Evolutionary conservation across 768 basidiomycete species (phyloP).

Genomic region (Amanita muscaria): DNA sequence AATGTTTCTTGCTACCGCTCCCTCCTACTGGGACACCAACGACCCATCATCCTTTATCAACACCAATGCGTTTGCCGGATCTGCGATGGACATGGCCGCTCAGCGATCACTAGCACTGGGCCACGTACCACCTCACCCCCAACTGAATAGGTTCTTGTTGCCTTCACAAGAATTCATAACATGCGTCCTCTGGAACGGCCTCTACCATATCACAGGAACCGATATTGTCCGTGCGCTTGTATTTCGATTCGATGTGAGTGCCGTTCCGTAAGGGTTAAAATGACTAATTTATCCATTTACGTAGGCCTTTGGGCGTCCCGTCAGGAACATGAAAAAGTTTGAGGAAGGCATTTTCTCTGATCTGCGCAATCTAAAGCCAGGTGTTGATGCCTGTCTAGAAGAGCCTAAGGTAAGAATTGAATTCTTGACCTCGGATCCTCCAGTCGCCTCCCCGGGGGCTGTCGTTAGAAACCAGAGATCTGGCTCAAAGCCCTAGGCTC

Average conservation of each 20-base stretch:
- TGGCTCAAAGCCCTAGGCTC: no score
- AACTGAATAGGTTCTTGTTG: constrained; percentile 79
- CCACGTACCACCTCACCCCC: constrained; percentile 55
- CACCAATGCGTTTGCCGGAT: constrained; percentile 4
- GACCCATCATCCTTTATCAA: constrained; percentile 20
- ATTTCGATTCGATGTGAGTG: constrained; percentile 79
- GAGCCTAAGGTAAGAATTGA: constrained; percentile 76
- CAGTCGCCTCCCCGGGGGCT: not conserved
- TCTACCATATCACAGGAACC: constrained; percentile 93
- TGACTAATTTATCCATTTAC: constrained; percentile 4
- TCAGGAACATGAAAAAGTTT: constrained; percentile 92
- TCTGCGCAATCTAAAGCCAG: constrained; percentile 88
- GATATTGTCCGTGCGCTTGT: constrained; percentile 93
- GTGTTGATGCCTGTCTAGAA: constrained; percentile 84
- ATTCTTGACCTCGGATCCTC: not conserved
- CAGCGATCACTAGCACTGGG: constrained; percentile 13
- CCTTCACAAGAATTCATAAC: constrained; percentile 84
- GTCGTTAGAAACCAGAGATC: no score
- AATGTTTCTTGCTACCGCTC: constrained; percentile 83
- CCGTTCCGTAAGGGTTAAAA: constrained; percentile 2
- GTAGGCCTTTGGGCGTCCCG: constrained; percentile 79
- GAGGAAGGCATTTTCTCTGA: constrained; percentile 96
- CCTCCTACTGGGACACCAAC: constrained; percentile 55
- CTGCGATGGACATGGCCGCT: constrained; percentile 9
- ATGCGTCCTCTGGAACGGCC: constrained; percentile 86